Evolutionary conservation across 164 flowering plant species (phyloP).

Genomic region (Magnolia sinica): DNA sequence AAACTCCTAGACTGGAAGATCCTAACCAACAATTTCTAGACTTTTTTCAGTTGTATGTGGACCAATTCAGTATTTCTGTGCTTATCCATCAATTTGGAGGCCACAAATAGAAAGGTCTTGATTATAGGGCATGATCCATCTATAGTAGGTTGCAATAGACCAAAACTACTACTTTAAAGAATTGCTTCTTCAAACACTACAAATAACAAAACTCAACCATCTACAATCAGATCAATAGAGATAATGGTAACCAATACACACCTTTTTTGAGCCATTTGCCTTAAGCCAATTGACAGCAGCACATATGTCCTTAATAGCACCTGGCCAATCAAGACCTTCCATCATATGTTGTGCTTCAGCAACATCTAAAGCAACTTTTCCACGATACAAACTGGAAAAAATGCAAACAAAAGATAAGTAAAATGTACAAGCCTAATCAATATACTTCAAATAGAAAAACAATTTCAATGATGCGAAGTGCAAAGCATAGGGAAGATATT

Average conservation of each 20-base stretch:
- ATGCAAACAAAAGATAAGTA: background rate
- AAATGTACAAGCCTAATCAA: background rate
- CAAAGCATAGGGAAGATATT: background rate
- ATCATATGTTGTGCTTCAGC: slow-evolving; percentile 95
- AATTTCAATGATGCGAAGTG: background rate
- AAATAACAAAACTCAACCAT: too few relatives aligned
- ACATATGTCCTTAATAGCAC: slow-evolving; percentile 86
- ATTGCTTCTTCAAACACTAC: too few relatives aligned
- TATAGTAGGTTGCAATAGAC: too few relatives aligned
- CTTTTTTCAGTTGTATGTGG: too few relatives aligned
- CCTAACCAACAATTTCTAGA: background rate
- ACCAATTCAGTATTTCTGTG: background rate
- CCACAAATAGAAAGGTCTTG: too few relatives aligned
- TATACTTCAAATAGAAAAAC: background rate
- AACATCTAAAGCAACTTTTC: slow-evolving; percentile 89
- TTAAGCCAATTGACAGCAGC: slow-evolving; percentile 96
- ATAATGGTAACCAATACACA: slow-evolving; percentile 13
- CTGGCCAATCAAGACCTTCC: slow-evolving; percentile 95
- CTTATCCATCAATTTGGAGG: too few relatives aligned
- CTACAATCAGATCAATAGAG: background rate
- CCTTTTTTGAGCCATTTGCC: slow-evolving; percentile 91
- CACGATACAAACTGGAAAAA: slow-evolving; percentile 69
- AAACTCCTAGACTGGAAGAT: background rate
- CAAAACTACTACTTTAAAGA: too few relatives aligned
- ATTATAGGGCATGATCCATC: too few relatives aligned